phyloP scores from a whole-genome alignment of 192 early-diverging fungal species.

The Coemansia sp. region DNA sequence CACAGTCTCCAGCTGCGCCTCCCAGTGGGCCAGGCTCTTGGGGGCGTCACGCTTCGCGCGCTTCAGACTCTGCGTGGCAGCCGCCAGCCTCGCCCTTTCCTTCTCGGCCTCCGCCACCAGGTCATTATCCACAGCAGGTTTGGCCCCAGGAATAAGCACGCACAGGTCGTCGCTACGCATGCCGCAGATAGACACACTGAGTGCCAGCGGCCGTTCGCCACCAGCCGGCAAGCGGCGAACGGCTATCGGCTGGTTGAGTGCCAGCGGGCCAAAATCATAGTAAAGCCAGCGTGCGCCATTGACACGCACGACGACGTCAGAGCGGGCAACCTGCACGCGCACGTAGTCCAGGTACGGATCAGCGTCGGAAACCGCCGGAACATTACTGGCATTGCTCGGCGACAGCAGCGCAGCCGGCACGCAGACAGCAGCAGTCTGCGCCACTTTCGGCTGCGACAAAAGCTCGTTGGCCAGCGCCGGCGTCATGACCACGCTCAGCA shows the following conservation, averaged over 20 bases:
- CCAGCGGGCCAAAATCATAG: conserved; percentile 7
- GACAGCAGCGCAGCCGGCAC: conserved; percentile 32
- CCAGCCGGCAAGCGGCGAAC: conserved; percentile 23
- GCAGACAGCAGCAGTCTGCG: conserved; percentile 30
- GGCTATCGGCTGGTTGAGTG: conserved; percentile 23
- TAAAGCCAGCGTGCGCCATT: conserved; percentile 39
- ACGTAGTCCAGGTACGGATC: conserved; percentile 41
- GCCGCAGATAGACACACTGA: conserved; percentile 32
- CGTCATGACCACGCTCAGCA: conserved; percentile 31
- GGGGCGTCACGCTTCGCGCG: conserved; percentile 24
- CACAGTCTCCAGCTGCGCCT: conserved; percentile 31
- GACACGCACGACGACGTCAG: conserved; percentile 46
- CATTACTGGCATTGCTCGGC: not conserved
- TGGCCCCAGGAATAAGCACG: not conserved
- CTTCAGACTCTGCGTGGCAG: conserved; percentile 17
- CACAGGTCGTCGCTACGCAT: conserved; percentile 47
- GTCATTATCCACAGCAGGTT: not conserved
- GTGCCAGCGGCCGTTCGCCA: conserved; percentile 5
- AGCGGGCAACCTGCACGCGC: conserved; percentile 34
- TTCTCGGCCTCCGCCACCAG: conserved; percentile 3
- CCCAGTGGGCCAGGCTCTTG: conserved; percentile 23
- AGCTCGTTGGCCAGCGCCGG: conserved; percentile 41
- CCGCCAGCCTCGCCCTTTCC: conserved; percentile 3
- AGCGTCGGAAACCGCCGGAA: conserved; percentile 13
- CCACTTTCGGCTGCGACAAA: conserved; percentile 27